Evolutionary conservation across 371 early-diverging fungal species (phyloP).

Genomic region (Mucor irregularis): DNA sequence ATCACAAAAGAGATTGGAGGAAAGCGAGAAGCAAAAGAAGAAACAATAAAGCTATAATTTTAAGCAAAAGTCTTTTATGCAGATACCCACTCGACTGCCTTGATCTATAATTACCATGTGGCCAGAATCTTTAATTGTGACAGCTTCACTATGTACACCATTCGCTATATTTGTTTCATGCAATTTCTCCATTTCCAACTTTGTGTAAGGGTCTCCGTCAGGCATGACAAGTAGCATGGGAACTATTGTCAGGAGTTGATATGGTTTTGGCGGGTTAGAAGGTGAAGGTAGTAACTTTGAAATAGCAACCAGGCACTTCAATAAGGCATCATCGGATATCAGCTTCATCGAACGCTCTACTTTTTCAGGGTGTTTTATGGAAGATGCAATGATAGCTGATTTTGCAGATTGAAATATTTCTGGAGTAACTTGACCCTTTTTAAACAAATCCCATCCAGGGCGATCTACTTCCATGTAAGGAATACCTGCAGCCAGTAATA

Average conservation of each 20-base stretch:
- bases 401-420: constrained; percentile 12
- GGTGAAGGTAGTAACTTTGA: constrained; percentile 12
- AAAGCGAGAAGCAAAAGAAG: constrained; percentile 12
- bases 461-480: constrained; percentile 22
- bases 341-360: constrained; percentile 19
- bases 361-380: constrained; percentile 10
- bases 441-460: constrained; percentile 28
- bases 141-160: constrained; percentile 6
- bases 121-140: constrained; percentile 20
- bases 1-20: constrained; percentile 26
- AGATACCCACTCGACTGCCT: constrained; percentile 11
- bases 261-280: neutral
- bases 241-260: neutral
- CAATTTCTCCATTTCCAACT: constrained; percentile 22
- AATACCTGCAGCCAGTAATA: constrained; percentile 30
- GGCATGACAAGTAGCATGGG: constrained; percentile 31
- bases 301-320: constrained; percentile 22
- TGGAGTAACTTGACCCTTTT: constrained; percentile 11
- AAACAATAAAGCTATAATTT: neutral
- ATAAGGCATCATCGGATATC: constrained; percentile 17
- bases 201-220: constrained; percentile 25
- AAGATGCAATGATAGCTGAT: constrained; percentile 18
- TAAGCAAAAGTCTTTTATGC: constrained; percentile 15
- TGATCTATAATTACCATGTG: constrained; percentile 40
- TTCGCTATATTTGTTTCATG: constrained; percentile 15